Base-by-base conservation (phyloP, 768 basidiomycete species). In the Calocera viscosa region DNA sequence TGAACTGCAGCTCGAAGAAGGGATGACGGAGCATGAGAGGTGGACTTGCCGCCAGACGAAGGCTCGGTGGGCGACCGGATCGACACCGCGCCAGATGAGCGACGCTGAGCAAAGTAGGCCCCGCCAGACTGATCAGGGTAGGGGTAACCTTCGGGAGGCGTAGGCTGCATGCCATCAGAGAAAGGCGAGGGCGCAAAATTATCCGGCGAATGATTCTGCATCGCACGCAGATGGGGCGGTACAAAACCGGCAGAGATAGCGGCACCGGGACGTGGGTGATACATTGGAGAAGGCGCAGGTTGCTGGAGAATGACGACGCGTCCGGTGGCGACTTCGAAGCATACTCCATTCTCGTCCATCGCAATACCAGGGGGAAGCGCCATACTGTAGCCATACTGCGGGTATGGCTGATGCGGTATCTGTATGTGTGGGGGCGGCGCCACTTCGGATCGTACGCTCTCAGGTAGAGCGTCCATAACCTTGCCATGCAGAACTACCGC, bases 261-360 rank as follows among this genome's bases (percentile, higher is more conserved):
- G 17, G 68, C 63, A 38, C 71, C 63, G 17, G 87, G 86, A n/a
- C 83, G 85, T 64, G 86, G 85, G 63, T 84, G 85, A 72, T 84
- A 88, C 78, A 88, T 81, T 2, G 65, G 65, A 53, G 64, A 8
- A 10, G 66, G 53, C 49, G 67, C 32, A 1, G 74, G 68, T 12
- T 75, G 76, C 69, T 85, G 82, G 32, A 91, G 79, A 71, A 87
- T 87, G 35, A 92, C 86, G 12, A 89, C 83, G 40, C 88, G 89
- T 41, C 91, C 91, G 2, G 89, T 91, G 16, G 89, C 85, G 64
- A 91, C 73, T 75, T 92, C 90, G 73, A 86, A 91, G n/a, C 89
- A 80, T 77, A 90, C 81, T 34, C 90, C 90, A 68, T 88, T 86
- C 65, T 85, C 83, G 70, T 85, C 86, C 72, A 90, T 76, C 16